Base-by-base conservation (phyloP, 176 grass and related monocot genomes). In the Avena sativa region DNA sequence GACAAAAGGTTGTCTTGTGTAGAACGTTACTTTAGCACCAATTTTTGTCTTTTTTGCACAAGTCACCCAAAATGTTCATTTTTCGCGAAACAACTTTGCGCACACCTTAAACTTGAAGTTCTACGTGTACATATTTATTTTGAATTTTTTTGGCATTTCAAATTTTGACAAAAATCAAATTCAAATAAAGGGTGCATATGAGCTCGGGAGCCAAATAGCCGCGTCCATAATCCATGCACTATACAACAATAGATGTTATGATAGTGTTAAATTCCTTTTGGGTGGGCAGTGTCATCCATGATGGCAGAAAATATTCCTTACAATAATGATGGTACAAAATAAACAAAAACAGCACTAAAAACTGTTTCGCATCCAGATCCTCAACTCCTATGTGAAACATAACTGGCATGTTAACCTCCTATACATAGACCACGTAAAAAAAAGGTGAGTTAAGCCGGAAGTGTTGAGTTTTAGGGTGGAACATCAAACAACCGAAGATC, bases 401-500 rank as follows among this genome's bases (percentile, higher is more conserved):
- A 67, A 82, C 55, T 56, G 64, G 49, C 47, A 82, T 15, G 17
- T 82, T 82, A 20, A 43, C 40, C 80, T n/a, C 19, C 49, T 12
- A 67, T 81, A 28, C 17, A 71, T 21, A 82, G 80, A 70, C n/a
- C 11, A 53, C 50, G 46, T 52, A 69, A 52, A 21, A 52, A 52
- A 69, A 14, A 40, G 4, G 19, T 82, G 63, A 82, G 28, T 69
- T 6, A 34, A 70, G 23, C 19, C 51, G 8, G 64, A 15, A 82
- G 23, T 82, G 17, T 19, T 30, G 23, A 25, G 30, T 56, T 55
- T 55, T 53, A 21, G 69, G 28, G 80, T 82, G 28, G 28, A 40
- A 36, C 49, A 52, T 32, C 46, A 51, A 56, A 82, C 36, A 40
- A 36, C 4, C 2, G 5, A 56, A 3, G 7, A 56, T 14, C 34